These are phyloP conservation scores for Psilocybe tampanensis DNA, from an alignment of 768 basidiomycete species.

Conservation along the genomic window DNA sequence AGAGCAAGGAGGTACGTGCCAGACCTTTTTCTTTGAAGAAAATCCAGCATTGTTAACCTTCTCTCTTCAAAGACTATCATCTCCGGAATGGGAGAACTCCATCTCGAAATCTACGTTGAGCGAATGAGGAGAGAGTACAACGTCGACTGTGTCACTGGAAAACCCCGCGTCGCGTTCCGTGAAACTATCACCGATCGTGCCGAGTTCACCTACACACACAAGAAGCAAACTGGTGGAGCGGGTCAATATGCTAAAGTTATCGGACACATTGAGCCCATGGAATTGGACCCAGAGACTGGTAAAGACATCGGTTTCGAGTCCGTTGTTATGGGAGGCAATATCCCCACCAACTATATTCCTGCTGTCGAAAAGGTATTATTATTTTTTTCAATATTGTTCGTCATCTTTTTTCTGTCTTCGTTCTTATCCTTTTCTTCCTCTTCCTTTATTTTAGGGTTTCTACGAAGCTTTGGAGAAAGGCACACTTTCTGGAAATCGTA, in stretches of 20 bases:
- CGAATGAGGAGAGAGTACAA: slow-evolving; percentile 98
- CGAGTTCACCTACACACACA: slow-evolving; percentile 90
- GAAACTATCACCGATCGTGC: slow-evolving; percentile 88
- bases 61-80: slow-evolving; percentile 79
- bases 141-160: slow-evolving; percentile 90
- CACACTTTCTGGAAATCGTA: slow-evolving; percentile 81
- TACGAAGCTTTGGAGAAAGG: slow-evolving; percentile 93
- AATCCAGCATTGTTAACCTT: not conserved
- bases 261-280: slow-evolving; percentile 91
- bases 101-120: slow-evolving; percentile 98
- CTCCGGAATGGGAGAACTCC: slow-evolving; percentile 99
- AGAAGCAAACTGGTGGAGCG: slow-evolving; percentile 97
- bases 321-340: slow-evolving; percentile 87
- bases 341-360: slow-evolving; percentile 91
- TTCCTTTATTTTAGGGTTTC: slow-evolving; percentile 68
- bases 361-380: slow-evolving; percentile 87
- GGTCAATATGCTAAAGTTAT: slow-evolving; percentile 96
- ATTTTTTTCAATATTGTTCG: not conserved
- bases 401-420: not conserved
- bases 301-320: slow-evolving; percentile 87
- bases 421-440: not conserved
- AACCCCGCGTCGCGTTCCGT: slow-evolving; percentile 95
- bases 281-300: slow-evolving; percentile 67
- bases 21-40: not conserved
- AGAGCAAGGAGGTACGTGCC: slow-evolving; percentile 86